Conservation (phyloP, 257 asterid genomes). For the Cordia subcordata region DNA sequence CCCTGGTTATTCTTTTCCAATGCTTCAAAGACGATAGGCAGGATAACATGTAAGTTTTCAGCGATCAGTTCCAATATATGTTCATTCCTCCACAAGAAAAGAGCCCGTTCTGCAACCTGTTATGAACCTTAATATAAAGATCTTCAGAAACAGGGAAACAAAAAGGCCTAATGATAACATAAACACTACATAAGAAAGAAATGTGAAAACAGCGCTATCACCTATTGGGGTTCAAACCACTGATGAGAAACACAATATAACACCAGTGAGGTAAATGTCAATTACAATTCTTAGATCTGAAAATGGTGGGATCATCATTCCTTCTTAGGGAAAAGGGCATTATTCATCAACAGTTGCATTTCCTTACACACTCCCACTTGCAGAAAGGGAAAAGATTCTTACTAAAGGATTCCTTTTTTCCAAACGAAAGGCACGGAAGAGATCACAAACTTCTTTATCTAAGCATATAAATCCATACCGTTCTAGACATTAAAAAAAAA, state of each 20-base stretch:
- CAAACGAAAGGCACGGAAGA: too few species aligned
- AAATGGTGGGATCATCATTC: too few species aligned
- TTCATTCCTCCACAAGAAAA: slow-evolving; percentile 2
- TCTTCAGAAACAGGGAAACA: neutral
- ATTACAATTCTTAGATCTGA: too few species aligned
- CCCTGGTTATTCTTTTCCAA: neutral
- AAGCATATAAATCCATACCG: too few species aligned
- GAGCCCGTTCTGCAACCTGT: slow-evolving; percentile 1
- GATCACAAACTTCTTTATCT: too few species aligned
- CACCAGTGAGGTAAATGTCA: neutral
- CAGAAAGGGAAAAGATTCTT: too few species aligned
- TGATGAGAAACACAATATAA: neutral
- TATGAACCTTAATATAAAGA: neutral
- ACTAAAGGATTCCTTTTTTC: too few species aligned
- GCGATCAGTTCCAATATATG: neutral
- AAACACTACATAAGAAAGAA: neutral
- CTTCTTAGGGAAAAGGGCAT: too few species aligned
- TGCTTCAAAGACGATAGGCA: neutral
- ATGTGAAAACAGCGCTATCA: neutral
- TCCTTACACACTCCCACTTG: too few species aligned
- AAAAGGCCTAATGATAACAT: neutral
- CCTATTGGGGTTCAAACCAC: neutral
- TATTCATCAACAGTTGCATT: too few species aligned
- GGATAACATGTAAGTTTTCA: neutral
- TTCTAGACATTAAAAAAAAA: too few species aligned